phyloP scores from a whole-genome alignment of 352 stramenopile species.

The Labyrinthula sp. region DNA sequence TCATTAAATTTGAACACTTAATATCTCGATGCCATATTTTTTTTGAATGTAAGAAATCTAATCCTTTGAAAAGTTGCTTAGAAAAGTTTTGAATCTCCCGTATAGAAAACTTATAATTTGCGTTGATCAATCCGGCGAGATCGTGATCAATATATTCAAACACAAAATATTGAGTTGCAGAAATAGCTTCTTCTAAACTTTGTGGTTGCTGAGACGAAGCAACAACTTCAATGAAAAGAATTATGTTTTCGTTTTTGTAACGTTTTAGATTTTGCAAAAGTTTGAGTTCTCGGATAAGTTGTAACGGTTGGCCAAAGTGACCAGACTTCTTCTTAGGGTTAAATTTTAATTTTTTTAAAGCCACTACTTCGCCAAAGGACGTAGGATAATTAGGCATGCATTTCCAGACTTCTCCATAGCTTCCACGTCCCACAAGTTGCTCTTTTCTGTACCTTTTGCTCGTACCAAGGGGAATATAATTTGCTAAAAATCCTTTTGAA shows the following conservation, averaged over 20 bases:
- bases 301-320: slow-evolving; percentile 5
- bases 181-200: slow-evolving; percentile 3
- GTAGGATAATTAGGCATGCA: background rate
- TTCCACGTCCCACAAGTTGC: slow-evolving; percentile 14
- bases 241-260: slow-evolving; percentile 13
- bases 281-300: slow-evolving; percentile 16
- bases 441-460: slow-evolving; percentile 1
- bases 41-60: slow-evolving; percentile 71
- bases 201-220: background rate
- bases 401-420: slow-evolving; percentile 17
- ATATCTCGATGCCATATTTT: slow-evolving; percentile 84
- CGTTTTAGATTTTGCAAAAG: slow-evolving; percentile 5
- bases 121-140: slow-evolving; percentile 8
- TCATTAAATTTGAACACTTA: slow-evolving; percentile 85
- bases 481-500: no score
- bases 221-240: slow-evolving; percentile 22
- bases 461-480: no score
- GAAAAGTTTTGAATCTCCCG: slow-evolving; percentile 18
- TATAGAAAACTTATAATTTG: slow-evolving; percentile 4
- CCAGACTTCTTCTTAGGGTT: slow-evolving; percentile 1
- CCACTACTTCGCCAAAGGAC: slow-evolving; percentile 2
- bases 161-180: slow-evolving; percentile 19
- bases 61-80: slow-evolving; percentile 6
- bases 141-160: slow-evolving; percentile 26
- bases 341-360: slow-evolving; percentile 21